phyloP scores from a whole-genome alignment of 2,329 filamentous ascomycete species.

The Metarhizium humberi region DNA sequence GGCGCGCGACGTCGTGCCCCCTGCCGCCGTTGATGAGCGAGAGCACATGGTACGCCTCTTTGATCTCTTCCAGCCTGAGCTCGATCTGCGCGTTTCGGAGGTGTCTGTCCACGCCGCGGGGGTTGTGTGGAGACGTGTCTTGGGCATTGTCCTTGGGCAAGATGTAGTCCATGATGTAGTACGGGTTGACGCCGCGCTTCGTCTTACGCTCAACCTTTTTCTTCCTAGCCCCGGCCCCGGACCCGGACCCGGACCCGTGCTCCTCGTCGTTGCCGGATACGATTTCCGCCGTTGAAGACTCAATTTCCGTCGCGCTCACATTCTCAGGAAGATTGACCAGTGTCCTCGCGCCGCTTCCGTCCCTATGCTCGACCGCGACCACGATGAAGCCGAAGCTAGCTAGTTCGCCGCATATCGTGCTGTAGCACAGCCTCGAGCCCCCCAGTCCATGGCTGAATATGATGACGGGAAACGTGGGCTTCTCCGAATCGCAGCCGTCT shows the following conservation, averaged over 20 bases:
- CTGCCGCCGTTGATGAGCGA: slow-evolving; percentile 43
- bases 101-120: slow-evolving; percentile 49
- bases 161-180: slow-evolving; percentile 51
- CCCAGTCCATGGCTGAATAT: slow-evolving; percentile 60
- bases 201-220: slow-evolving; percentile 18
- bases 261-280: slow-evolving; percentile 11
- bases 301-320: slow-evolving; percentile 22
- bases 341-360: slow-evolving; percentile 52
- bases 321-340: slow-evolving; percentile 46
- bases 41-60: slow-evolving; percentile 51
- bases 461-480: slow-evolving; percentile 49
- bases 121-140: slow-evolving; percentile 44
- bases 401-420: slow-evolving; percentile 54
- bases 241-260: slow-evolving; percentile 9
- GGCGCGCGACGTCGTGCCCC: slow-evolving; percentile 37
- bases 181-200: slow-evolving; percentile 19
- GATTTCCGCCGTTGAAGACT: slow-evolving; percentile 18
- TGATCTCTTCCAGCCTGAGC: slow-evolving; percentile 53
- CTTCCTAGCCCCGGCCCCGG: slow-evolving; percentile 18
- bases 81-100: slow-evolving; percentile 53
- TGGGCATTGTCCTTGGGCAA: slow-evolving; percentile 46
- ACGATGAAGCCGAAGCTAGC: slow-evolving; percentile 59
- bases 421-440: slow-evolving; percentile 53
- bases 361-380: slow-evolving; percentile 54
- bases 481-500: slow-evolving; percentile 14